These are phyloP conservation scores for Nicotiana benthamiana DNA, from an alignment of 257 asterid species.

Conservation along the genomic window DNA sequence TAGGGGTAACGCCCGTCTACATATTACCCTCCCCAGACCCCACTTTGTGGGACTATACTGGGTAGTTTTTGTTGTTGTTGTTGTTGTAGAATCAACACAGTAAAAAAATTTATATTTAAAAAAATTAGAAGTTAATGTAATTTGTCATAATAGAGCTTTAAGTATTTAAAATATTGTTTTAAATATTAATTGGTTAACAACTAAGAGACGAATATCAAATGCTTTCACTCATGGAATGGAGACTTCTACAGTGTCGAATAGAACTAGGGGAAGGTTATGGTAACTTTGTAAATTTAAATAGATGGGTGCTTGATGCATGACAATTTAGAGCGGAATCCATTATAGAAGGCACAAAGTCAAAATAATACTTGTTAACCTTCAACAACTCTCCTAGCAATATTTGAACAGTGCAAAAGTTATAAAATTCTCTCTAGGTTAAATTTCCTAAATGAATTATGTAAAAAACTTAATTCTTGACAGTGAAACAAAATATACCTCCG, in stretches of 20 bases:
- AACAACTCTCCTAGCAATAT: not conserved
- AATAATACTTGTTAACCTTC: not conserved
- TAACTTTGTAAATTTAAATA: not conserved
- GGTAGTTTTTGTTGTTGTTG: too few species aligned
- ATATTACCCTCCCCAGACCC: too few species aligned
- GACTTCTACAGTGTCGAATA: not conserved
- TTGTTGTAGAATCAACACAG: too few species aligned
- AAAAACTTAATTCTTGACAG: not conserved
- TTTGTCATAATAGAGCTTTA: not conserved
- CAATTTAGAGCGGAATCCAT: not conserved
- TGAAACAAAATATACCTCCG: slow-evolving; percentile 47
- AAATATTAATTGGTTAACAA: not conserved
- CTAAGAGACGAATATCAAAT: not conserved
- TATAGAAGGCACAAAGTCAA: not conserved
- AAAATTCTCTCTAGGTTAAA: not conserved
- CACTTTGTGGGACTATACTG: too few species aligned
- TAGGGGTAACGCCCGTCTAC: too few species aligned
- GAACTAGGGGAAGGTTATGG: not conserved
- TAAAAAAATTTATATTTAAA: not conserved
- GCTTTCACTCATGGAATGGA: not conserved
- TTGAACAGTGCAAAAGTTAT: not conserved
- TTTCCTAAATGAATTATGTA: not conserved
- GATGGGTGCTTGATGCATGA: not conserved
- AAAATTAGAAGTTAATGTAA: not conserved
- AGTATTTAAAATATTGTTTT: not conserved